A percentile compares a stretch with the other conserved stretches of the same genome.
Evolutionary conservation across 2,329 filamentous ascomycete genomes (phyloP).

Genomic region (Capronia coronata): DNA sequence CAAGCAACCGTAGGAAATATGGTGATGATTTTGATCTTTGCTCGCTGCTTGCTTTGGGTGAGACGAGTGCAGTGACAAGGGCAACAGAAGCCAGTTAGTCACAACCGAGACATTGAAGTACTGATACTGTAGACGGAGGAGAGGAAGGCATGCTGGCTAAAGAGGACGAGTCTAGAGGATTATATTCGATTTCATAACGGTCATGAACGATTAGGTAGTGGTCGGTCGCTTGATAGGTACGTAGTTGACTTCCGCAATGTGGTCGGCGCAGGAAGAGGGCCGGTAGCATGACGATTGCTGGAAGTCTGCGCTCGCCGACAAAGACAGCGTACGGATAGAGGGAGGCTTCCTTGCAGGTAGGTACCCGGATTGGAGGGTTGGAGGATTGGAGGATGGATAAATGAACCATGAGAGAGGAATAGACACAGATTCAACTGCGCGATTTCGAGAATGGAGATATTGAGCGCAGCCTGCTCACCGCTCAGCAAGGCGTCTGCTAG

Average conservation of each 20-base stretch:
- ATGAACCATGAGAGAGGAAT: neutral
- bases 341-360: neutral
- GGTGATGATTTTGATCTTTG: too few relatives aligned
- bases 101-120: too few relatives aligned
- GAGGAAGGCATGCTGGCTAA: neutral
- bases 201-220: neutral
- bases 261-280: neutral
- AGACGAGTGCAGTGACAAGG: neutral
- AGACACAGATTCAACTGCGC: neutral
- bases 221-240: neutral
- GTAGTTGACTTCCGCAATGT: neutral
- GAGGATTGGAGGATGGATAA: neutral
- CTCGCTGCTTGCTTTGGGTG: too few relatives aligned
- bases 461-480: conserved; percentile 3
- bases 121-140: too few relatives aligned
- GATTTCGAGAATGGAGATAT: neutral
- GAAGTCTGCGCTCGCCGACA: neutral
- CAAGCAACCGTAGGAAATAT: too few relatives aligned
- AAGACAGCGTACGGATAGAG: neutral
- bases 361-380: too few relatives aligned
- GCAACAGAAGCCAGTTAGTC: neutral
- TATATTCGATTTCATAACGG: neutral
- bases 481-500: neutral
- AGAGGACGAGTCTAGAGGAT: neutral
- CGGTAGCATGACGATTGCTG: neutral